These are phyloP conservation scores for Aspergillus fructus DNA, from an alignment of 2,329 filamentous ascomycete genomes.

Conservation along the genomic window DNA sequence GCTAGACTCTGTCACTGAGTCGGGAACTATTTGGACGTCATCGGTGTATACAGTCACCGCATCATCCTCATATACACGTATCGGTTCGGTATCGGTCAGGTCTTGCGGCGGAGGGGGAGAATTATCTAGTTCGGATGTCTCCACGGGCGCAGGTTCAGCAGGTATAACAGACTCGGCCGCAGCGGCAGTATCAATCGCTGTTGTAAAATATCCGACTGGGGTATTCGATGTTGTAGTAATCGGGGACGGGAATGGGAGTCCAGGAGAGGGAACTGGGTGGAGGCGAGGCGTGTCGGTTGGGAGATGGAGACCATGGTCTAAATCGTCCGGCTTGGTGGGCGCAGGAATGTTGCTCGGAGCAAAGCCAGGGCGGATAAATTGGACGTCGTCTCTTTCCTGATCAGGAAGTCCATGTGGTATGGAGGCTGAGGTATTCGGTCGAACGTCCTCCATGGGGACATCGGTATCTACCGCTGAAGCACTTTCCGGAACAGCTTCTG, in stretches of 20 bases:
- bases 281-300: conserved; percentile 39
- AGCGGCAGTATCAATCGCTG: conserved; percentile 9
- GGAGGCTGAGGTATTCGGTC: conserved; percentile 14
- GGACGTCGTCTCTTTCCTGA: background rate
- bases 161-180: conserved; percentile 13
- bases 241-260: conserved; percentile 41
- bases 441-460: conserved; percentile 6
- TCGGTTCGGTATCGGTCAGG: background rate
- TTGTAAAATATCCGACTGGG: conserved; percentile 33
- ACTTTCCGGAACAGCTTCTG: background rate
- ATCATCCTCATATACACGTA: background rate
- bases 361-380: conserved; percentile 8
- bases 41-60: conserved; percentile 4
- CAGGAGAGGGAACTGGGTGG: conserved; percentile 39
- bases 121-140: background rate
- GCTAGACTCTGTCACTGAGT: background rate
- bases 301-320: conserved; percentile 13
- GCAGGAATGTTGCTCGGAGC: background rate
- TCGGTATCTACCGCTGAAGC: background rate
- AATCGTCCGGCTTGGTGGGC: background rate
- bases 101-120: background rate
- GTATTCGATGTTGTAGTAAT: conserved; percentile 29
- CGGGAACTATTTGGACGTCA: background rate
- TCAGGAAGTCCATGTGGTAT: background rate
- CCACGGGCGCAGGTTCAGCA: background rate